Percentiles rank a stretch among this genome's conserved stretches.
phyloP scores from a whole-genome alignment of 345 rosid genomes.

The Corymbia maculata region DNA sequence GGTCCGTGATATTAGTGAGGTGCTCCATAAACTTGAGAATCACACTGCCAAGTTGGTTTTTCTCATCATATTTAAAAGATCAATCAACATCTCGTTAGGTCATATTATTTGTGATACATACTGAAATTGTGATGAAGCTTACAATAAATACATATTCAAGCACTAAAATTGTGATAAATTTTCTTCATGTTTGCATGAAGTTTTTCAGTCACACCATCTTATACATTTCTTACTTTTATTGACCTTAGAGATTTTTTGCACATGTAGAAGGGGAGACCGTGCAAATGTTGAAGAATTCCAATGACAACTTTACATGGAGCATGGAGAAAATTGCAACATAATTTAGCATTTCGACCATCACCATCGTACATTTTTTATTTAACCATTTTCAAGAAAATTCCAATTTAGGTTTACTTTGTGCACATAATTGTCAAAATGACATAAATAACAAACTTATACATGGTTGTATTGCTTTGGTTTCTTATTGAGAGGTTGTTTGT shows the following conservation, averaged over 20 bases:
- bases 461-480: neutral
- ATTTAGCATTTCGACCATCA: neutral
- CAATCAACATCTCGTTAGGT: neutral
- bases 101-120: neutral
- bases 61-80: neutral
- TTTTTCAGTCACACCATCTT: neutral
- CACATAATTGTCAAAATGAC: neutral
- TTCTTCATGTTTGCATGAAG: neutral
- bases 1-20: neutral
- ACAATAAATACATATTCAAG: neutral
- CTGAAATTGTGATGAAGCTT: neutral
- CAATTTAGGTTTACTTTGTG: neutral
- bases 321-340: neutral
- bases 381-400: neutral
- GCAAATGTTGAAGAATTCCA: neutral
- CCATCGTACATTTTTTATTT: neutral
- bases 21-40: neutral
- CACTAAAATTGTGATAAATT: too few species aligned
- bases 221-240: too few species aligned
- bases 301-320: neutral
- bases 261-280: neutral
- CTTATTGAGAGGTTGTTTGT: neutral
- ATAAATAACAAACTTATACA: neutral
- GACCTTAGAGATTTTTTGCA: neutral
- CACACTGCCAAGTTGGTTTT: neutral